phyloP scores from a whole-genome alignment of 768 basidiomycete species.

The Calocera viscosa region DNA sequence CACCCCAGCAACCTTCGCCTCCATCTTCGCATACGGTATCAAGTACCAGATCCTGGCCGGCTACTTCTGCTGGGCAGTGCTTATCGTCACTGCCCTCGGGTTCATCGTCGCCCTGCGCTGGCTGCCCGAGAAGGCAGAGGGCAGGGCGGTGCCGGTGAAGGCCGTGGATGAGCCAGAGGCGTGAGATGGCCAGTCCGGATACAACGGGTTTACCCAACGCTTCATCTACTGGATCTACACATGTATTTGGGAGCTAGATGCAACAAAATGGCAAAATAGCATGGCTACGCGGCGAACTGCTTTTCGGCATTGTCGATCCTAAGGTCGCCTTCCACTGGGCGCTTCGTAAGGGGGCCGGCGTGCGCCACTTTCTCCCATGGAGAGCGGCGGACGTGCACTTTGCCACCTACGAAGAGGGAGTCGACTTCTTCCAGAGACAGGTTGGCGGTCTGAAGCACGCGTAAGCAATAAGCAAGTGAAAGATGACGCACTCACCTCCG shows the following conservation, averaged over 20 bases:
- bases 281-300: background rate
- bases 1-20: conserved; percentile 4
- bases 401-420: background rate
- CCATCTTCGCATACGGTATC: conserved; percentile 9
- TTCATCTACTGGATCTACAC: too few relatives aligned
- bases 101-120: background rate
- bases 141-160: background rate
- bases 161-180: background rate
- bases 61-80: background rate
- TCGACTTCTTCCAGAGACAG: background rate
- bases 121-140: background rate
- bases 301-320: background rate
- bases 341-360: background rate
- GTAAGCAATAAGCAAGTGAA: background rate
- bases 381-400: background rate
- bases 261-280: too few relatives aligned
- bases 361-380: background rate
- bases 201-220: too few relatives aligned
- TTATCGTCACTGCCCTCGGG: background rate
- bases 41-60: conserved; percentile 1
- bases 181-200: background rate
- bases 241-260: too few relatives aligned
- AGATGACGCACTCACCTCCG: background rate
- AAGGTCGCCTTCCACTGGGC: background rate
- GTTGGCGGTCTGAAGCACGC: background rate